phyloP scores from a whole-genome alignment of 495 filamentous ascomycete genomes.

The Aspergillus olivimuriae region DNA sequence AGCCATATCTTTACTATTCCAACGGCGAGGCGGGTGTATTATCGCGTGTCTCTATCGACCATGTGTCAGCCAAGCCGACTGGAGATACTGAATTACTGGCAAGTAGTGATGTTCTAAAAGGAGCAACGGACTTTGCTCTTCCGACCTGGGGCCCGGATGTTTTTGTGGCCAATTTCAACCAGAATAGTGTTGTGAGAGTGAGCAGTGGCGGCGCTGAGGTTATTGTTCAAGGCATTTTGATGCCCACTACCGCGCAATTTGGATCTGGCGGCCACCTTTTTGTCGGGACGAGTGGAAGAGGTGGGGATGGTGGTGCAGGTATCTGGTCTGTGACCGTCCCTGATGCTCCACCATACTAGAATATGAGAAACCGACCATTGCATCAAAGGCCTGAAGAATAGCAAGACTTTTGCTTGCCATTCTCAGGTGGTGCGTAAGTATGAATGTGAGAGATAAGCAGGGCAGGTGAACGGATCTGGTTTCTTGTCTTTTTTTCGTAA shows the following conservation, averaged over 20 bases:
- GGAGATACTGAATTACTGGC: background rate
- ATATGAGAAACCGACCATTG: no score
- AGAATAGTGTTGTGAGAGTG: background rate
- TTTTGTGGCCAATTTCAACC: conserved; percentile 1
- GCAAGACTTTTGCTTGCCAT: no score
- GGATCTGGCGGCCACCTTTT: background rate
- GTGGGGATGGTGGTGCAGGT: background rate
- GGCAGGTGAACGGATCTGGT: no score
- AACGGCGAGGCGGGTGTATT: background rate
- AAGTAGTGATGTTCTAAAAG: background rate
- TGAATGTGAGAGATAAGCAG: no score
- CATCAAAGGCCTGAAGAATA: no score
- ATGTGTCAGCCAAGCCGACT: background rate
- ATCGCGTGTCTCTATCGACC: conserved; percentile 1
- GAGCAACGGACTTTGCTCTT: background rate
- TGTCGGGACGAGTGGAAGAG: background rate
- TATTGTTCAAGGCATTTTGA: background rate
- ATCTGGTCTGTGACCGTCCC: conserved; percentile 1
- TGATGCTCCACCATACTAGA: no score
- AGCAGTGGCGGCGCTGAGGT: background rate
- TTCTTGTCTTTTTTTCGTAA: no score
- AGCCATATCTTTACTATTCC: conserved; percentile 2
- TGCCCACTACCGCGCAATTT: background rate
- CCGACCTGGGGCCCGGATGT: background rate
- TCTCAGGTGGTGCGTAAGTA: no score